These are phyloP conservation scores for Haplosporangium gracile DNA, from an alignment of 192 early-diverging fungal genomes.

Conservation along the genomic window DNA sequence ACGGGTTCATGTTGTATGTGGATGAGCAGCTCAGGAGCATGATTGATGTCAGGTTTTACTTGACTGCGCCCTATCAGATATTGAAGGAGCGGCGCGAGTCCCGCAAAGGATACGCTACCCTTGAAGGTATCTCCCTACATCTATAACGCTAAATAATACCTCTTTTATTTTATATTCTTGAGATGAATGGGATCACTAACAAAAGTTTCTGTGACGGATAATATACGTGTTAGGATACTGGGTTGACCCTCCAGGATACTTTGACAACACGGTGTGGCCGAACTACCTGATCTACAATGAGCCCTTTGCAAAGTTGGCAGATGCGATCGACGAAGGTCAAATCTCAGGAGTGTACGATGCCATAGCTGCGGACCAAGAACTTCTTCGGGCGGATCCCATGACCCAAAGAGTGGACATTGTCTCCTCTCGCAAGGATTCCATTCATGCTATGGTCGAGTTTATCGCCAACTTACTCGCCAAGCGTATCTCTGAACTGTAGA, in stretches of 20 bases:
- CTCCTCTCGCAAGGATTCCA: constrained; percentile 23
- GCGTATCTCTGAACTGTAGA: constrained; percentile 13
- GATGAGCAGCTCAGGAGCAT: constrained; percentile 55
- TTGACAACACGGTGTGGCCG: constrained; percentile 84
- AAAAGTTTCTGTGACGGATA: no score
- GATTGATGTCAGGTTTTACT: constrained; percentile 67
- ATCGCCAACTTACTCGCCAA: constrained; percentile 16
- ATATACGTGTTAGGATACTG: constrained; percentile 63
- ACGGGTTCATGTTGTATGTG: constrained; percentile 87
- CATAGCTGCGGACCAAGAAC: background rate
- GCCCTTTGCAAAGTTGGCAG: constrained; percentile 47
- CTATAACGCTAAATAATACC: background rate
- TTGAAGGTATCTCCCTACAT: constrained; percentile 66
- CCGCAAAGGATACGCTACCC: constrained; percentile 79
- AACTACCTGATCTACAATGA: constrained; percentile 67
- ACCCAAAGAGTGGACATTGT: constrained; percentile 38
- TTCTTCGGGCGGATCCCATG: constrained; percentile 17
- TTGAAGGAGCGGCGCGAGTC: constrained; percentile 74
- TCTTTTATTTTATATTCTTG: no score
- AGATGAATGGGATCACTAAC: no score
- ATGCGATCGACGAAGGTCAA: constrained; percentile 30
- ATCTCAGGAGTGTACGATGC: constrained; percentile 18
- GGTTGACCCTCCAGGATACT: constrained; percentile 83
- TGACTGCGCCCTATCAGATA: constrained; percentile 70
- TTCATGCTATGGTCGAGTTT: constrained; percentile 28